Percentiles rank a stretch among this genome's conserved stretches.
These are phyloP conservation scores for Dimocarpus longan DNA, from an alignment of 345 rosid species.

Conservation along the genomic window DNA sequence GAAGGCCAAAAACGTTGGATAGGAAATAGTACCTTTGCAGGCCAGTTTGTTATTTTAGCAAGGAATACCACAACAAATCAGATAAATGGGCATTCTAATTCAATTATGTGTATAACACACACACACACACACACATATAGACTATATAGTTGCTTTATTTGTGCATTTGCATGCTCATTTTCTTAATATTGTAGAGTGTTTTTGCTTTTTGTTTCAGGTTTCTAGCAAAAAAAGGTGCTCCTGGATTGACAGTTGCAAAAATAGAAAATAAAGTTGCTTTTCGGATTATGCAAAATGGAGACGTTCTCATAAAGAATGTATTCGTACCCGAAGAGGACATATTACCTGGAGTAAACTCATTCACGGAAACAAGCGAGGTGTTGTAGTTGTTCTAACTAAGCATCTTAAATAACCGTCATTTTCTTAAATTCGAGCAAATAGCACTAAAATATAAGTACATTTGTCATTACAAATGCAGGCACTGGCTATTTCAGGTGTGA, in stretches of 20 bases:
- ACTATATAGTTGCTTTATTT: neutral
- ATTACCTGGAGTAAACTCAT: constrained; percentile 84
- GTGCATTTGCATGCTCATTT: neutral
- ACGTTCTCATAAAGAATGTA: constrained; percentile 70
- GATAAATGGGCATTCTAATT: constrained; percentile 71
- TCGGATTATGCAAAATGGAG: constrained; percentile 96
- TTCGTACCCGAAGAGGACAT: constrained; percentile 93
- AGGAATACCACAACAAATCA: constrained; percentile 77
- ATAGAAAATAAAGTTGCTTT: constrained; percentile 90
- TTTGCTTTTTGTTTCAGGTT: constrained; percentile 54
- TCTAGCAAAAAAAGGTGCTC: constrained; percentile 81
- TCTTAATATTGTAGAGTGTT: neutral
- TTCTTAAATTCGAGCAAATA: too few species aligned
- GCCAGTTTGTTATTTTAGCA: constrained; percentile 74
- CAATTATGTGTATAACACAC: too few species aligned
- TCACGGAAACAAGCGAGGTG: constrained; percentile 90
- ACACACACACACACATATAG: too few species aligned
- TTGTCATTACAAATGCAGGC: constrained; percentile 44
- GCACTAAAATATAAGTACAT: too few species aligned
- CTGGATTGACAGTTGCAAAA: constrained; percentile 83
- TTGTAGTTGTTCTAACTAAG: neutral
- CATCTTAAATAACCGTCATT: too few species aligned
- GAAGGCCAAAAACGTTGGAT: constrained; percentile 98
- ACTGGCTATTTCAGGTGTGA: constrained; percentile 91
- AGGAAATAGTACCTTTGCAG: constrained; percentile 96